These are phyloP conservation scores for Raddia distichophylla DNA, from an alignment of 176 grass and related monocot species.

Conservation along the genomic window DNA sequence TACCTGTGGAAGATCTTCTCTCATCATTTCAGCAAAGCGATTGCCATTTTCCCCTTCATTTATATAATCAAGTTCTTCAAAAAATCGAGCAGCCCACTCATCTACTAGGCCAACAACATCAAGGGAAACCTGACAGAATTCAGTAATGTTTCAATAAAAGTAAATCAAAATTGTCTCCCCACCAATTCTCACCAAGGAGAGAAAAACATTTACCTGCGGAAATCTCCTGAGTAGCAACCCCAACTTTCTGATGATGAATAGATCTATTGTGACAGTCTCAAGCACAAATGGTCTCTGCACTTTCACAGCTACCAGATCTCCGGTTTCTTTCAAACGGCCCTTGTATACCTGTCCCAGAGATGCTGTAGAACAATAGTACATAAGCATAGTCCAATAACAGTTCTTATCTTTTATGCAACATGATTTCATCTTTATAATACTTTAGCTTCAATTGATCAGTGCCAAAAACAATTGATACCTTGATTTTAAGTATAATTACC, in stretches of 20 bases:
- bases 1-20: conserved; percentile 95
- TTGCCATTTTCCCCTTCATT: conserved; percentile 93
- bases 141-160: neutral
- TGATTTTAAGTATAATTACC: conserved; percentile 51
- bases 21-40: conserved; percentile 91
- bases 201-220: conserved; percentile 65
- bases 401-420: neutral
- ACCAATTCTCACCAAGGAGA: neutral
- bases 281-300: conserved; percentile 94
- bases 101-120: conserved; percentile 96
- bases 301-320: conserved; percentile 93
- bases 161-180: neutral
- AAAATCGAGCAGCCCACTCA: conserved; percentile 96
- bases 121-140: conserved; percentile 65
- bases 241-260: conserved; percentile 91
- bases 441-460: neutral
- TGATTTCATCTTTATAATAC: neutral
- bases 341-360: conserved; percentile 98
- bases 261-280: conserved; percentile 91
- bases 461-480: neutral
- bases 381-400: conserved; percentile 30
- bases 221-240: conserved; percentile 83
- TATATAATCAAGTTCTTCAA: conserved; percentile 99
- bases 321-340: conserved; percentile 90
- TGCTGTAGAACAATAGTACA: conserved; percentile 49